phyloP scores from a whole-genome alignment of 257 asterid genomes.

The Solanum appendiculatum region DNA sequence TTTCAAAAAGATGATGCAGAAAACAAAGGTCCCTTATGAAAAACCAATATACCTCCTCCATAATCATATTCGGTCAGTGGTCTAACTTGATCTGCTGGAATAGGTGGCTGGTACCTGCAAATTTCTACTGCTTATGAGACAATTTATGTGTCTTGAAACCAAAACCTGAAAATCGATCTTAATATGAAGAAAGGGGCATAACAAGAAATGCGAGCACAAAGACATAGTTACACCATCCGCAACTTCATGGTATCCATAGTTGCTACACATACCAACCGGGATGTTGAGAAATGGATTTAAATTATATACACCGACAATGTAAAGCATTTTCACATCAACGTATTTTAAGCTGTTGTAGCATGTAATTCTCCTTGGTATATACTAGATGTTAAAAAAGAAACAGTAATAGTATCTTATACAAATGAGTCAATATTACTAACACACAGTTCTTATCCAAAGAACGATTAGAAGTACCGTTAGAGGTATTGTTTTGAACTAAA shows the following conservation, averaged over 20 bases:
- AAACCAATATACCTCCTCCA: not conserved
- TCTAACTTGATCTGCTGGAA: constrained; percentile 10
- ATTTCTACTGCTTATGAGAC: not conserved
- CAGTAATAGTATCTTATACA: not conserved
- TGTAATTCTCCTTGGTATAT: not conserved
- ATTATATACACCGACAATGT: not conserved
- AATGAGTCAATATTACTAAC: not conserved
- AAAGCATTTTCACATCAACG: not conserved
- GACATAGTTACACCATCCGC: not conserved
- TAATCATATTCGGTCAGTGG: constrained; percentile 1
- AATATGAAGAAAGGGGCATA: not conserved
- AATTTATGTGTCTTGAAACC: not conserved
- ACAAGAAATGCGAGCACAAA: not conserved
- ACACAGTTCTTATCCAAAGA: not conserved
- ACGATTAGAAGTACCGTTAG: not conserved
- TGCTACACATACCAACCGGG: not conserved
- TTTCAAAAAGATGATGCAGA: not conserved
- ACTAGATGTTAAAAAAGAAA: not conserved
- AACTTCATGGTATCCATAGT: not conserved
- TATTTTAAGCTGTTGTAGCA: not conserved
- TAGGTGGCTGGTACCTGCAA: constrained; percentile 11
- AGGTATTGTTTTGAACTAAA: not conserved
- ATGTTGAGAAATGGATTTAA: not conserved
- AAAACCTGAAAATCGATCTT: not conserved
- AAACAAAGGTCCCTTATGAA: not conserved